Evolutionary conservation across 2,329 filamentous ascomycete genomes (phyloP).

Genomic region (Stagonosporopsis tanaceti): DNA sequence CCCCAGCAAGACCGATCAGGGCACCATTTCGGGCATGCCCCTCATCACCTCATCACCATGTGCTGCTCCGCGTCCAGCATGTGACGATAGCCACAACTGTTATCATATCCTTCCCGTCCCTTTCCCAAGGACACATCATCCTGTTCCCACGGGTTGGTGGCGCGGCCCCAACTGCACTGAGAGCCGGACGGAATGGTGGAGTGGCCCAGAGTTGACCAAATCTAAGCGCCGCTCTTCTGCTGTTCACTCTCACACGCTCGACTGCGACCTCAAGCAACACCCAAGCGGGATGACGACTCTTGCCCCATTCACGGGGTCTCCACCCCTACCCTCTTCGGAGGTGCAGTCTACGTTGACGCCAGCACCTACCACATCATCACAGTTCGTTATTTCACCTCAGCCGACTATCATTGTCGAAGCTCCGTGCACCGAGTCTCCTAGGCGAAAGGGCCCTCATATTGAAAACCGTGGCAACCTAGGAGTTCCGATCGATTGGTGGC

Average conservation of each 20-base stretch:
- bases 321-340: background rate
- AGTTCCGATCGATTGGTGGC: slow-evolving; percentile 9
- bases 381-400: background rate
- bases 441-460: background rate
- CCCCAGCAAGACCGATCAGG: background rate
- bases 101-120: background rate
- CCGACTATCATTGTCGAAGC: background rate
- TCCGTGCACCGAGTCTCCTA: background rate
- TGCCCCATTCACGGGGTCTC: background rate
- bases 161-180: background rate
- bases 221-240: background rate
- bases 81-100: background rate
- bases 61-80: background rate
- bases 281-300: background rate
- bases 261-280: background rate
- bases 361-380: background rate
- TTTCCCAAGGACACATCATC: background rate
- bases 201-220: background rate
- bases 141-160: background rate
- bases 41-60: background rate
- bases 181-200: background rate
- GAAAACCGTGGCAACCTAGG: background rate
- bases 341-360: background rate
- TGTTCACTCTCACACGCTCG: background rate
- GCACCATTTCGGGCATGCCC: background rate